A percentile compares a stretch with the other conserved stretches of the same genome.
phyloP scores from a whole-genome alignment of 2,329 filamentous ascomycete genomes.

The Penicillium polonicum region DNA sequence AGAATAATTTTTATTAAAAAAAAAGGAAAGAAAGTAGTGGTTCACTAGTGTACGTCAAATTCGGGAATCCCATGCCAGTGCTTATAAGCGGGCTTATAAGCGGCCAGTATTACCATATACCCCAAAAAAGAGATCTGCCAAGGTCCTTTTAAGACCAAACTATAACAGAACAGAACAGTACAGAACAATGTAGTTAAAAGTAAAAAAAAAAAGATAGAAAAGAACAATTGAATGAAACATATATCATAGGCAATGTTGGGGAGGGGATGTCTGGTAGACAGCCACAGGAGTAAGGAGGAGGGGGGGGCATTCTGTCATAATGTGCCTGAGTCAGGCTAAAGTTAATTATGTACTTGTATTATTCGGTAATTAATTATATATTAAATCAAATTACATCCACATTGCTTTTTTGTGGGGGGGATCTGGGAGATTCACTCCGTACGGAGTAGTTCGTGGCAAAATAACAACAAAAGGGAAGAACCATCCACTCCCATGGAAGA shows the following conservation, averaged over 20 bases:
- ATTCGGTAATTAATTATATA: neutral
- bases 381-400: constrained; percentile 13
- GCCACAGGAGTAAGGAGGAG: constrained; percentile 9
- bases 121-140: neutral
- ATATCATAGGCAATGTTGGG: neutral
- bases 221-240: neutral
- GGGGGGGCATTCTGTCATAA: constrained; percentile 12
- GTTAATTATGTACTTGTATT: constrained; percentile 7
- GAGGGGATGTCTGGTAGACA: constrained; percentile 12
- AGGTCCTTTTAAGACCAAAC: neutral
- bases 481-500: neutral
- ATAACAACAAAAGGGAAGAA: neutral
- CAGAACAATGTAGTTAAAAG: neutral
- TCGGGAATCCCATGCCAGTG: constrained; percentile 1
- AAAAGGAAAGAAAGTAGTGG: neutral
- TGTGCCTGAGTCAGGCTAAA: constrained; percentile 26
- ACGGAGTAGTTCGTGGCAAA: neutral
- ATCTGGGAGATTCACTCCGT: neutral
- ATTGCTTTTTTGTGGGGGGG: constrained; percentile 17
- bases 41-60: constrained; percentile 9
- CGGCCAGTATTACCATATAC: neutral
- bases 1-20: too few relatives aligned
- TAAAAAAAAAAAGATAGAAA: neutral
- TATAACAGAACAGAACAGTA: neutral
- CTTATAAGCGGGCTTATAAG: neutral